phyloP scores from a whole-genome alignment of 2,329 filamentous ascomycete genomes.

The Nannizziopsis arthrosporioides region DNA sequence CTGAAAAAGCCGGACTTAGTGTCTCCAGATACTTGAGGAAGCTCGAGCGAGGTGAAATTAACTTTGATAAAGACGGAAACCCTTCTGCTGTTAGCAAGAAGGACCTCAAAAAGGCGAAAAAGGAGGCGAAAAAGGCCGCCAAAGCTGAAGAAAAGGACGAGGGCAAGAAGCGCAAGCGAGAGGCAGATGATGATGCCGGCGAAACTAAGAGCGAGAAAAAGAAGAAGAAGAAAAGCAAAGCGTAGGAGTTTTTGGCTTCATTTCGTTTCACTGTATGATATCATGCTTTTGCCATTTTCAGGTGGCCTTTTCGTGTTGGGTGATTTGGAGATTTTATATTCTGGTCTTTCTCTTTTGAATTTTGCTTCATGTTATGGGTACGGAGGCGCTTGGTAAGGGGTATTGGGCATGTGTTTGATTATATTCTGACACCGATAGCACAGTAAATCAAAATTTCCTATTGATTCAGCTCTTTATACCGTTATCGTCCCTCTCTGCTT shows the following conservation, averaged over 20 bases:
- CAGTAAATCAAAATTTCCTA: slow-evolving; percentile 3
- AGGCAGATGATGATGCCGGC: slow-evolving; percentile 46
- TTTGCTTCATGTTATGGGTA: neutral
- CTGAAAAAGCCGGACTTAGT: slow-evolving; percentile 56
- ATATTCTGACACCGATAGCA: neutral
- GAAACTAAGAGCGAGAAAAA: slow-evolving; percentile 42
- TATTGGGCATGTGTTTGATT: slow-evolving; percentile 5
- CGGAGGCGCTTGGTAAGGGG: slow-evolving; percentile 6
- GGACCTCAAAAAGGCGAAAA: slow-evolving; percentile 61
- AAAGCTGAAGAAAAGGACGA: slow-evolving; percentile 56
- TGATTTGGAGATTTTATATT: slow-evolving; percentile 7
- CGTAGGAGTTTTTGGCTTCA: slow-evolving; percentile 16
- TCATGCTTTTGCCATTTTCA: slow-evolving; percentile 26
- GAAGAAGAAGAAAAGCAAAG: slow-evolving; percentile 56
- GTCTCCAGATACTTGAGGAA: slow-evolving; percentile 69
- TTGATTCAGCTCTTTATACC: neutral
- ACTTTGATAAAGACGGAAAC: slow-evolving; percentile 52
- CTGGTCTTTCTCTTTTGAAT: slow-evolving; percentile 9
- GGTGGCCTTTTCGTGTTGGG: slow-evolving; percentile 14
- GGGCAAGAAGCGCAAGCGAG: slow-evolving; percentile 61
- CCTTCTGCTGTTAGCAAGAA: slow-evolving; percentile 62
- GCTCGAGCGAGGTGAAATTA: slow-evolving; percentile 63
- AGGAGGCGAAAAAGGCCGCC: slow-evolving; percentile 47
- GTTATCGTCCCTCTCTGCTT: no score
- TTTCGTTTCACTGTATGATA: slow-evolving; percentile 32